Percentiles rank a stretch among this genome's conserved stretches.
Evolutionary conservation across 257 asterid species (phyloP).

Genomic region (Gentiana macrophylla): DNA sequence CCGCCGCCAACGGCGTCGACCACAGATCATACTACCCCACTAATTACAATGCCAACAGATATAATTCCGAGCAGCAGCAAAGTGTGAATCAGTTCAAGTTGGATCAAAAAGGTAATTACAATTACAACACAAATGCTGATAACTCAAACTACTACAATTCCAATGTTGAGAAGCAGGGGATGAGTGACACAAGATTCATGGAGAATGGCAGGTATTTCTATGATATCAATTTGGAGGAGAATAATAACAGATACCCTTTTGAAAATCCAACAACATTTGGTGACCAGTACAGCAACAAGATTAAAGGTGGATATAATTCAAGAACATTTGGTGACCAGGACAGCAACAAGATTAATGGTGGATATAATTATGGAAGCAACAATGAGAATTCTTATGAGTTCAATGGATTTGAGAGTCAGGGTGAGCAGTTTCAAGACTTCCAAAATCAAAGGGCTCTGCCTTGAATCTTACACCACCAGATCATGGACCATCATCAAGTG

Average conservation of each 20-base stretch:
- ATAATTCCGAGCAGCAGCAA: slow-evolving; percentile 20
- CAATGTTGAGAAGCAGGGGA: slow-evolving; percentile 44
- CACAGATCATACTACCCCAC: too few relatives aligned
- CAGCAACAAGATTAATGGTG: not conserved
- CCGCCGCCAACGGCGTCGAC: not conserved
- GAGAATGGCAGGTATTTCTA: slow-evolving; percentile 56
- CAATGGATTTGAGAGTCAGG: slow-evolving; percentile 11
- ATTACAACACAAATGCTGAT: slow-evolving; percentile 2
- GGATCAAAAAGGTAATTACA: slow-evolving; percentile 10
- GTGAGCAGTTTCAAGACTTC: slow-evolving; percentile 12
- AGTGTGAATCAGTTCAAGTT: slow-evolving; percentile 9
- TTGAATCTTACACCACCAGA: slow-evolving; percentile 14
- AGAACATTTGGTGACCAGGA: too few relatives aligned
- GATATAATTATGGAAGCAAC: slow-evolving; percentile 21
- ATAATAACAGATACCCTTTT: slow-evolving; percentile 33
- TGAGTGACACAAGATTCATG: slow-evolving; percentile 77
- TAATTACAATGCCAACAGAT: slow-evolving; percentile 1
- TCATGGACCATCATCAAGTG: too few relatives aligned
- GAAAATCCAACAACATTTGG: slow-evolving; percentile 22
- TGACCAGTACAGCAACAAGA: slow-evolving; percentile 11
- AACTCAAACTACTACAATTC: slow-evolving; percentile 15
- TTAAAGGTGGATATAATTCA: too few relatives aligned
- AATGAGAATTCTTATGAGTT: slow-evolving; percentile 14
- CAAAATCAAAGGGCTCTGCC: slow-evolving; percentile 41
- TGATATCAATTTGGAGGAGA: slow-evolving; percentile 27